These are phyloP conservation scores for Stephania yunnanensis DNA, from an alignment of 164 flowering plant genomes.

Conservation along the genomic window DNA sequence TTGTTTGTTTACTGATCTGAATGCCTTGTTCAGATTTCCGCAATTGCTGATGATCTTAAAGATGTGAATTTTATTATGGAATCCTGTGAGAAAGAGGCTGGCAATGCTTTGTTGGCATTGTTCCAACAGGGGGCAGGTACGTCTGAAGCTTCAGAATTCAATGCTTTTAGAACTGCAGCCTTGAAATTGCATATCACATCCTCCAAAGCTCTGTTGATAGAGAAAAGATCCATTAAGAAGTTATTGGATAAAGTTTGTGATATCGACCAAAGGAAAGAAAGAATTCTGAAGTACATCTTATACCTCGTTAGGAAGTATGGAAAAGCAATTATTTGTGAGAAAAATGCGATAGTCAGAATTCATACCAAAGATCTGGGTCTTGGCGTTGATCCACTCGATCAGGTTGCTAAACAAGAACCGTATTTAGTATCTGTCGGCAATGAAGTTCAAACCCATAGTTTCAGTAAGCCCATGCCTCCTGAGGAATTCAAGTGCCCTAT, in stretches of 20 bases:
- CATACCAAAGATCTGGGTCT: slow-evolving; percentile 13
- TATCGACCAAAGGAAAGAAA: slow-evolving; percentile 40
- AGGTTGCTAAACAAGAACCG: slow-evolving; percentile 19
- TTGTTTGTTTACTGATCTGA: not conserved
- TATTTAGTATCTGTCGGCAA: slow-evolving; percentile 4
- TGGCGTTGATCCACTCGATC: not conserved
- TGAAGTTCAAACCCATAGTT: slow-evolving; percentile 19
- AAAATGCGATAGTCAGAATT: slow-evolving; percentile 16
- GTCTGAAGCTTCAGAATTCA: slow-evolving; percentile 30
- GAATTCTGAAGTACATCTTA: slow-evolving; percentile 41
- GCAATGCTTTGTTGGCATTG: slow-evolving; percentile 45
- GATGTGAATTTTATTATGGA: slow-evolving; percentile 42
- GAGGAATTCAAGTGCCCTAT: slow-evolving; percentile 71
- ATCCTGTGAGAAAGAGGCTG: slow-evolving; percentile 65
- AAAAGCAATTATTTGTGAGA: slow-evolving; percentile 23
- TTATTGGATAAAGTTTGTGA: slow-evolving; percentile 37
- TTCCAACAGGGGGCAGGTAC: slow-evolving; percentile 37
- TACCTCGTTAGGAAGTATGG: slow-evolving; percentile 54
- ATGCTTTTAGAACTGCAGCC: slow-evolving; percentile 52
- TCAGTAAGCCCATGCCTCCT: slow-evolving; percentile 32
- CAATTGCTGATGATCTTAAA: slow-evolving; percentile 47
- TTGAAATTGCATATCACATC: slow-evolving; percentile 48
- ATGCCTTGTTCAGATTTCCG: slow-evolving; percentile 53
- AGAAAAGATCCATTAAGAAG: slow-evolving; percentile 63
- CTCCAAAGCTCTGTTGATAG: slow-evolving; percentile 48